These are phyloP conservation scores for Sporothrix protearum DNA, from an alignment of 2,329 filamentous ascomycete genomes.

Conservation along the genomic window DNA sequence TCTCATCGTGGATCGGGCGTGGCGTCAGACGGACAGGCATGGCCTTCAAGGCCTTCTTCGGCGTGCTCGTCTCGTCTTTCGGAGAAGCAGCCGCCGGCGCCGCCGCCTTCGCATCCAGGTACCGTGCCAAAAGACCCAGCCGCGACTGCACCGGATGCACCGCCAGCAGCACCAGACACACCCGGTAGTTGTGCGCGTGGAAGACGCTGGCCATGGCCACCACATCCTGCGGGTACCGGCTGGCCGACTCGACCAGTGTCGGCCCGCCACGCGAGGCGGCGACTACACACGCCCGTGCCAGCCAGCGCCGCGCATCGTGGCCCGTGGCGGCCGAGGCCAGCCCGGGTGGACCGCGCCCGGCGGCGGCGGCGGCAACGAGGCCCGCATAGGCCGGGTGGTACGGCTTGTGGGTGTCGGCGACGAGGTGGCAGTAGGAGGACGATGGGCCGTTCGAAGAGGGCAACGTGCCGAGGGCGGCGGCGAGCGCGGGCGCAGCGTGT, in stretches of 20 bases:
- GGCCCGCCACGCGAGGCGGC: constrained; percentile 36
- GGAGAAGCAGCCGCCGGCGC: constrained; percentile 22
- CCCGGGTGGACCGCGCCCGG: constrained; percentile 31
- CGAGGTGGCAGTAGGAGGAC: constrained; percentile 39
- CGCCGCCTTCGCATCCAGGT: constrained; percentile 38
- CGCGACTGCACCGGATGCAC: constrained; percentile 43
- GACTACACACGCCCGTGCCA: constrained; percentile 39
- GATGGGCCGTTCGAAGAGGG: not conserved
- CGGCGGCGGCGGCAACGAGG: constrained; percentile 31
- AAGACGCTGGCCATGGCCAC: constrained; percentile 38
- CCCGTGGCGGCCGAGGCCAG: constrained; percentile 41
- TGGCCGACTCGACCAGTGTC: constrained; percentile 46
- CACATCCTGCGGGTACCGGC: constrained; percentile 44
- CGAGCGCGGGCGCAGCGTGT: constrained; percentile 41
- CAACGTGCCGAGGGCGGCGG: constrained; percentile 33
- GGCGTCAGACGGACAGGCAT: constrained; percentile 44
- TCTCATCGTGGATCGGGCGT: constrained; percentile 45
- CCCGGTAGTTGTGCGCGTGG: constrained; percentile 36
- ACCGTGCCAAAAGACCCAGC: constrained; percentile 43
- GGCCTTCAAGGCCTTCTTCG: not conserved
- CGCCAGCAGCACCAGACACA: constrained; percentile 43
- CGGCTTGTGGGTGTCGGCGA: constrained; percentile 49
- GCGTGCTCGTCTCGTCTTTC: too few relatives aligned
- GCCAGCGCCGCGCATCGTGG: constrained; percentile 45
- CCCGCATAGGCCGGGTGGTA: constrained; percentile 44